These are phyloP conservation scores for Gamsiella multidivaricata DNA, from an alignment of 192 early-diverging fungal species.

Conservation along the genomic window DNA sequence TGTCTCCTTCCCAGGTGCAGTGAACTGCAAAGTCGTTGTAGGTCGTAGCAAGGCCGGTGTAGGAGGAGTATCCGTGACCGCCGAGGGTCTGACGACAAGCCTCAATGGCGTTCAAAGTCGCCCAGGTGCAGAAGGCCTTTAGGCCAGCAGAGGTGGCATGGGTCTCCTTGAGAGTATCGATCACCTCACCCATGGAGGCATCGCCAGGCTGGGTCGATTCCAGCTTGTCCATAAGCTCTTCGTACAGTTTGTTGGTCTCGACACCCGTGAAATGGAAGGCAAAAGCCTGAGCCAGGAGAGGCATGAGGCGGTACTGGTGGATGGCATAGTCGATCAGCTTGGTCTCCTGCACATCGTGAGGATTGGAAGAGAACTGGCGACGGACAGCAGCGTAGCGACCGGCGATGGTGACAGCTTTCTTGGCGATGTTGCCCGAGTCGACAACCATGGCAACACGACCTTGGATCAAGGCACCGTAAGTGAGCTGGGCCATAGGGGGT, in stretches of 20 bases:
- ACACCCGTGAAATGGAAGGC: constrained; percentile 91
- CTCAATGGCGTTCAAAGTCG: constrained; percentile 87
- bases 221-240: constrained; percentile 78
- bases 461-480: constrained; percentile 87
- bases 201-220: constrained; percentile 71
- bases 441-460: constrained; percentile 83
- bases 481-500: constrained; percentile 82
- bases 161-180: constrained; percentile 87
- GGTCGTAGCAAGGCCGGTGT: constrained; percentile 87
- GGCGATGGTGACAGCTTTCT: constrained; percentile 93
- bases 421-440: constrained; percentile 85
- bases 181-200: constrained; percentile 64
- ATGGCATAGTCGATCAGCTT: constrained; percentile 93
- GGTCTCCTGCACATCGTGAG: constrained; percentile 74
- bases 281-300: constrained; percentile 88
- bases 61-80: constrained; percentile 92
- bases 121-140: constrained; percentile 94
- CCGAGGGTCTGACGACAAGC: constrained; percentile 89
- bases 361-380: constrained; percentile 81
- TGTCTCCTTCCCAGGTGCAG: constrained; percentile 90
- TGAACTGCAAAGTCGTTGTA: constrained; percentile 90
- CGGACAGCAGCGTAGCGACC: constrained; percentile 90
- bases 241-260: constrained; percentile 83
- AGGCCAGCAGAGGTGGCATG: constrained; percentile 91
- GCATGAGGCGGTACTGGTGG: constrained; percentile 91